A percentile compares a stretch with the other conserved stretches of the same genome.
phyloP scores from a whole-genome alignment of 768 basidiomycete genomes.

The Baorangia bicolor region DNA sequence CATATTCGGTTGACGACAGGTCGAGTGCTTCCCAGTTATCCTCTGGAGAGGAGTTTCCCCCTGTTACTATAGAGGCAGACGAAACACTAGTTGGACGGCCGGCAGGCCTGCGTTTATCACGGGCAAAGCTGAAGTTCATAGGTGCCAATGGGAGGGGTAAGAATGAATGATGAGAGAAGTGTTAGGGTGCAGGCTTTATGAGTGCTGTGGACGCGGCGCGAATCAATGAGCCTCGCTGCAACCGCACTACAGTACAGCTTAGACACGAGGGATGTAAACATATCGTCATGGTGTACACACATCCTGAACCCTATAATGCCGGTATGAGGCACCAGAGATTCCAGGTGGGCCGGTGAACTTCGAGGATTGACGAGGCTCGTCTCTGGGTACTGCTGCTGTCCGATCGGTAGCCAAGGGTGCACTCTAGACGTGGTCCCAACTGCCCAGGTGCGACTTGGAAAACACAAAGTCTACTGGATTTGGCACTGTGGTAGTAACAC shows the following conservation, averaged over 20 bases:
- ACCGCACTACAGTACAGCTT: background rate
- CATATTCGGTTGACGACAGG: no score
- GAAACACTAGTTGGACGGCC: background rate
- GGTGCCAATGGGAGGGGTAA: background rate
- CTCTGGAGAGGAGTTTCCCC: no score
- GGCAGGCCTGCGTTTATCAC: background rate
- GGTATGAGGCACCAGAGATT: background rate
- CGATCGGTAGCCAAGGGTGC: no score
- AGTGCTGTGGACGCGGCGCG: background rate
- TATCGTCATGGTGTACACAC: background rate
- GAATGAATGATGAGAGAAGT: background rate
- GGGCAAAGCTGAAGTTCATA: slow-evolving; percentile 5
- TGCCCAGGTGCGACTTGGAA: no score
- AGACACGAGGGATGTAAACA: background rate
- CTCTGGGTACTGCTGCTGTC: no score
- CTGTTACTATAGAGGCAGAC: no score
- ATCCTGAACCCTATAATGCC: background rate
- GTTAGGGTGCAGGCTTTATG: slow-evolving; percentile 3
- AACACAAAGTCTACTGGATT: no score
- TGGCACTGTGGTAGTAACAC: no score
- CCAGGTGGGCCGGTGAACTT: background rate
- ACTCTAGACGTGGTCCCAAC: no score
- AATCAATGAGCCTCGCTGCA: background rate
- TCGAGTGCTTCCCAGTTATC: no score
- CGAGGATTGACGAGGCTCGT: no score